Base-by-base conservation (phyloP, 768 basidiomycete genomes). In the Leccinellum luteum region DNA sequence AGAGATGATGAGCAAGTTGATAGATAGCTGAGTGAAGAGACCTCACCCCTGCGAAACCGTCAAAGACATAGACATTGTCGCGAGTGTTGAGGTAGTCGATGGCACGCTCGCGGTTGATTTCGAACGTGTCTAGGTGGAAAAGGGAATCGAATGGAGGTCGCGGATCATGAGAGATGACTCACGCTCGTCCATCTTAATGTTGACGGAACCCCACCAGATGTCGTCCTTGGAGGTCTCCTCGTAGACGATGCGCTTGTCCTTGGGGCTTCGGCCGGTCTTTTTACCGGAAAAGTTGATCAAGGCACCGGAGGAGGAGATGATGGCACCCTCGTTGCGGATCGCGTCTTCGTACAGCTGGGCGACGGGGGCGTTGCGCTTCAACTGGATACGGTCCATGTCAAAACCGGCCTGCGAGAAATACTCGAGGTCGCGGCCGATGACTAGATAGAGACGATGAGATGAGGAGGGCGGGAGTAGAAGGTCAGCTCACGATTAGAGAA, bases 221-320 rank as follows among this genome's bases (percentile, higher is more conserved):
- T 98, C 85, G 70, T 98, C 94, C 76, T 94, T 97, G 76, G 86
- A 89, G 52, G 92, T 89, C 66, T 98, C 95, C 74, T 99, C 97
- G 72, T 81, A 98, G 69, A 99, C 97, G 69, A 99, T 98, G 60
- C 97, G 94, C 84, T 98, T 99, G 85, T 99, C 97, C 74, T 98
- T 99, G 53, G 97, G 97, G 65, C 86, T 89, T 50, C 97, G 84
- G 55, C 97, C 97, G 3, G 97, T 98, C 82, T 99, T 99, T 83
- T 98, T 98, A 28, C 97, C 97, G 10, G 94, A 97, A 69, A 98
- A 99, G 84, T 99, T 99, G 86, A 99, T 99, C 67, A 99, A 80
- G 19, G 97, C 94, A 52, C 97, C 97, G 6, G 87, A 91, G 30
- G 91, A 86, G 54, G 97, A 95, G 77, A 99, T 90, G 79, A 99